Conservation (phyloP, 2,329 filamentous ascomycete species). For the Venturia pyrina region DNA sequence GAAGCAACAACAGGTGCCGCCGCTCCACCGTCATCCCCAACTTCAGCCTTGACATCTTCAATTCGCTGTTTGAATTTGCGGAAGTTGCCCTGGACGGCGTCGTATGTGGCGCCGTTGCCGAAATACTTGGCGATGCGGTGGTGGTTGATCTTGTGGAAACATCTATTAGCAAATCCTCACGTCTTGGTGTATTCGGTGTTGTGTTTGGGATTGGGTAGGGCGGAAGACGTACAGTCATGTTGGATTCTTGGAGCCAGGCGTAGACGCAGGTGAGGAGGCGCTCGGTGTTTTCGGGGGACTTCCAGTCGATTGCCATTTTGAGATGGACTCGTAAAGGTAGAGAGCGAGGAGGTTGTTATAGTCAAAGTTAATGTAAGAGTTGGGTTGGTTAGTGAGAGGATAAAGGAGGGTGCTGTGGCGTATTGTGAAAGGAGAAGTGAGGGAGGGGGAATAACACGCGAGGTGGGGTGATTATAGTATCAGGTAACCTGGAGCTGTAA, state of each 20-base stretch:
- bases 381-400: neutral
- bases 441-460: neutral
- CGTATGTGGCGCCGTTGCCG: constrained; percentile 36
- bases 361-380: neutral
- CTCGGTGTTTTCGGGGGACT: constrained; percentile 25
- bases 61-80: constrained; percentile 35
- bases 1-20: neutral
- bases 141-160: constrained; percentile 32
- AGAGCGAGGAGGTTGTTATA: neutral
- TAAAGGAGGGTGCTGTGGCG: neutral
- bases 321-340: neutral
- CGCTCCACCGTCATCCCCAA: neutral
- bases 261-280: constrained; percentile 32
- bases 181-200: too few species aligned
- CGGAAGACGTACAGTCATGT: constrained; percentile 22
- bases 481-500: neutral
- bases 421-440: neutral
- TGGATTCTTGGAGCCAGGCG: constrained; percentile 19
- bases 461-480: neutral
- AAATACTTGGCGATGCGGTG: constrained; percentile 34
- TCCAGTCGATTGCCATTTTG: constrained; percentile 28
- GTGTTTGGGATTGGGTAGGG: too few species aligned
- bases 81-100: constrained; percentile 38
- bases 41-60: constrained; percentile 17
- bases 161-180: too few species aligned